Evolutionary conservation across 768 basidiomycete species (phyloP), one percentile per base, ranked within the genome.

Genomic region (Boletus subcaerulescens): DNA sequence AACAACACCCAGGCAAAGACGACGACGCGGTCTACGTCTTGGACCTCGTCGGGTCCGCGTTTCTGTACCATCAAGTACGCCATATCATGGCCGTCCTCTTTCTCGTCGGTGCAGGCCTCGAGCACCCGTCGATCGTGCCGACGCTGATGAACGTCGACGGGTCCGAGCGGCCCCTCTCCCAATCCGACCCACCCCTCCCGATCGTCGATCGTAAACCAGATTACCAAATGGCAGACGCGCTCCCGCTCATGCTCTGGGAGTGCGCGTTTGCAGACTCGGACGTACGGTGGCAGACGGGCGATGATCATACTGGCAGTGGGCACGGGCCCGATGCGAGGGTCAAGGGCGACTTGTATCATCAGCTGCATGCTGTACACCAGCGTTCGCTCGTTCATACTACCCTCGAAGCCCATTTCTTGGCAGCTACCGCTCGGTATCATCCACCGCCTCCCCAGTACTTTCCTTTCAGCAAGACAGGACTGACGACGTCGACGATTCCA

Each of bases 41-140:
- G 53, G 89, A 98, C 70, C 84, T 98, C 38, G 74, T 87, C 22
- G 95, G 95, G 0, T 85, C 78, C 1, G 95, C 93, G 1, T 97
- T 96, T 67, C 76, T 98, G 40, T 98, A 94, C 72, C 93, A 98
- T 71, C 95, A 97, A 76, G 95, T 97, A 14, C 82, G 95, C 36
- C 93, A 95, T 63, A 95, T 97, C 73, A 89, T 97, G 82, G 91
- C 90, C 3, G 69, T 96, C 47, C 78, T 98, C 18, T 92, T 98
- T 71, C 84, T 97, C 46, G 81, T 96, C 48, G 96, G 94, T 17
- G 71, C 87, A 0, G 83, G 89, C 0, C 78, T 93, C 51, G 96
- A 98, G 66, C 65, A 74, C 7, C 87, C 91, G 0, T 77, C 77
- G 18, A 75, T 96, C 53, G 75, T 98, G 14, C 74, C 82, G 12